These are phyloP conservation scores for Gracilaria gracilis DNA, from an alignment of 23 red algal genomes.

Conservation along the genomic window DNA sequence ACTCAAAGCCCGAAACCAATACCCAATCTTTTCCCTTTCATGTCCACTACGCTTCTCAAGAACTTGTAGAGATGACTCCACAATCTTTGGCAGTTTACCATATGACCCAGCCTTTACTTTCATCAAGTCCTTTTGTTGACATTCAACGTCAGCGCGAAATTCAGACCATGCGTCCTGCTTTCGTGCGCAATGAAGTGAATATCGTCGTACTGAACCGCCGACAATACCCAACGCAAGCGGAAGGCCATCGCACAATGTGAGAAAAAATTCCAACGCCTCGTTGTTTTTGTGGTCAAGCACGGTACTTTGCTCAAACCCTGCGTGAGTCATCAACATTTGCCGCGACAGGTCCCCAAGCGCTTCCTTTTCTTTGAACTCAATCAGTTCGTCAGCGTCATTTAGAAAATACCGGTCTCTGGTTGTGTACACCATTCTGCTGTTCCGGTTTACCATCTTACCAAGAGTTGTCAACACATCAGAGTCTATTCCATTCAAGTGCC, in stretches of 20 bases:
- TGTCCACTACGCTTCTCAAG: neutral
- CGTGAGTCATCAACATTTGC: neutral
- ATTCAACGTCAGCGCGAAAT: neutral
- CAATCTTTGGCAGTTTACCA: neutral
- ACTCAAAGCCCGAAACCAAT: neutral
- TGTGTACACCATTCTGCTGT: conserved; percentile 2
- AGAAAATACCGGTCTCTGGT: conserved; percentile 1
- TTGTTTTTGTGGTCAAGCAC: neutral
- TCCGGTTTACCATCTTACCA: neutral
- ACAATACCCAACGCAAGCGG: neutral
- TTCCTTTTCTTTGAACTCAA: neutral
- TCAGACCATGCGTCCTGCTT: conserved; percentile 1
- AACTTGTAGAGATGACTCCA: neutral
- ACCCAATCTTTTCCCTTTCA: neutral
- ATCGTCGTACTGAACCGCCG: neutral
- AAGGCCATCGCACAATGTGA: neutral
- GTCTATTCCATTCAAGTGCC: neutral
- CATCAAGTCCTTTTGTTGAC: neutral
- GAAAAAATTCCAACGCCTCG: neutral
- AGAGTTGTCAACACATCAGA: neutral
- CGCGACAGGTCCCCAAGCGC: neutral
- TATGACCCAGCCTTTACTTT: neutral
- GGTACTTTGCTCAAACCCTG: neutral
- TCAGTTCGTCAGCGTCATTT: neutral
- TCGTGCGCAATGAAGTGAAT: neutral